Evolutionary conservation across 1,139 yeast genomes (phyloP), one percentile per base, ranked within the genome.

Genomic region (Tardiomyces blankii): DNA sequence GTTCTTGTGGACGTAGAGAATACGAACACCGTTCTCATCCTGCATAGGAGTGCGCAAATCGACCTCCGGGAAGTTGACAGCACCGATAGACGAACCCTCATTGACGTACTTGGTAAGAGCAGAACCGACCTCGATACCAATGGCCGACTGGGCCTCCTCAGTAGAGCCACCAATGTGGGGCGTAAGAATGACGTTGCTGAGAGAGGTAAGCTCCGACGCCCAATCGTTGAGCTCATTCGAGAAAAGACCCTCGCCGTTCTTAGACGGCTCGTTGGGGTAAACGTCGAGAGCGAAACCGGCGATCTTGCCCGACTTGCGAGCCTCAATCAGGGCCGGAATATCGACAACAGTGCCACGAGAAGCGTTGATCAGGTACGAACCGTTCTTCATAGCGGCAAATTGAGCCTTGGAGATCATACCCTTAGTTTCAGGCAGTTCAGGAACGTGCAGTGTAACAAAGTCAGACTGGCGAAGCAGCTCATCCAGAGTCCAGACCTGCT

Each of bases 91-190:
- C 58, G 81, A 75, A 72, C 98, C 98, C 72, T 91, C 98, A 68
- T 89, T 91, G 65, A 91, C 83, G 72, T 88, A 93, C 66, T 86
- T 87, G 54, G 89, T 74, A 62, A 91, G 75, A 30, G 95, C 79
- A 43, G 84, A 74, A 49, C 83, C 88, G 50, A 91, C 99, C 71
- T 91, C 99, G 51, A 89, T 74, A 69, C 99, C 98, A 64, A 91
- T 91, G 44, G 97, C 95, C 50, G 88, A 78, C 74, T 91, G 99
- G 32, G 98, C 98, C 72, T 91, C 99, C 69, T 91, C 97, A 43
- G 99, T 91, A 44, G 97, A 88, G 54, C 98, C 98, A 70, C 99
- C 99, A 59, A 91, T 91, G 64, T 91, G 99, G 38, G 99, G 99
- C 47, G 97, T 82, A 62, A 91, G 75, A 53, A 93, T 88, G 48